Base-by-base conservation (phyloP, 169 alveolate species). In the Eimeria acervulina region DNA sequence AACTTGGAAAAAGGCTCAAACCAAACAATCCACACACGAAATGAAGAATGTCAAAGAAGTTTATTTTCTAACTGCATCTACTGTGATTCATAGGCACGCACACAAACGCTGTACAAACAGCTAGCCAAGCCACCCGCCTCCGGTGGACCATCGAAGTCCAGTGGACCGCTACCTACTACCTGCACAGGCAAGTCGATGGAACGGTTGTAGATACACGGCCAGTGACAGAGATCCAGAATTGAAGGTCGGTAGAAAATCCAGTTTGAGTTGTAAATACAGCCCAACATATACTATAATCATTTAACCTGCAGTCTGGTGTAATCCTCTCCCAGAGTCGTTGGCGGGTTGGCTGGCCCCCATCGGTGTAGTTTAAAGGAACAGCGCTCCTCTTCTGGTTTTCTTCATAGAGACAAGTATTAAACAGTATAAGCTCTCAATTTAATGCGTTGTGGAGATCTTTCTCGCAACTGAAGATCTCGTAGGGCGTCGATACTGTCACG, bases 121-220 rank as follows among this genome's bases (percentile, higher is more conserved):
- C 76, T 2, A 26, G 76, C 40, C 76, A 63, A 12, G 76, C 76
- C 19, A 63, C 23, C 40, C 40, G 68, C 76, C 19, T 1, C n/a
- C 40, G 76, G 6, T 63, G 76, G 76, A 28, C 76, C 76, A 63
- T 63, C 76, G 40, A 28, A 63, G 76, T 28, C 76, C 76, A 63
- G 19, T 63, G 76, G 76, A 63, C 76, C 76, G 76, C 76, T 63
- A 63, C 76, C 36, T 63, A 28, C 36, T 63, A 28, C 76, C 28
- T 21, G 40, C 40, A n/a, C 40, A 63, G 38, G 40, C 76, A 7
- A 2, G 31, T 4, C 1, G 7, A 12, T 47, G 5, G 40, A 63
- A 21, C 76, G 7, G 76, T 23, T 59, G 70, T 5, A 1, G 5
- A 63, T 7, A 63, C 2, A 63, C 4, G 76, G 38, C 40, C 23